Base-by-base conservation (phyloP, 2,329 filamentous ascomycete genomes). In the Pseudocercospora crystallina region DNA sequence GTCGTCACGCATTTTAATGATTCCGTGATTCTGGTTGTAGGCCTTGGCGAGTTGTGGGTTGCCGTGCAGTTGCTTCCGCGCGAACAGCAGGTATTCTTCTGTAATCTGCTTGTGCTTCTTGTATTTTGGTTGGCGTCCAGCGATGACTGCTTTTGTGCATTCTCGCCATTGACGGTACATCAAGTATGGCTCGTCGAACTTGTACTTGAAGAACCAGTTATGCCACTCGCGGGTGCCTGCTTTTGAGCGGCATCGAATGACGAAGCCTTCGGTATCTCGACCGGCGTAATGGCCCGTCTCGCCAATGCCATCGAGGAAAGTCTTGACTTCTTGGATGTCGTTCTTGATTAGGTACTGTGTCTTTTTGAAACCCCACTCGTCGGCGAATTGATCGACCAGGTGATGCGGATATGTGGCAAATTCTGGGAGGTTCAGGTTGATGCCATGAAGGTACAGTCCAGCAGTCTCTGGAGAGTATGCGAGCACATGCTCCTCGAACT, bases 141-240 rank as follows among this genome's bases (percentile, higher is more conserved):
- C 66, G 60, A 99, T 96, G 50, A 97, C 72, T 5, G 89, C 81
- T 70, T 96, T 97, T 36, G 94, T 99, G 68, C 89, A 95, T 73
- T 99, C 94, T 56, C 94, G 85, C 94, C 94, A 99, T 74, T 99
- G 94, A 17, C 94, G 85, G 73, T 97, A 99, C 90, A 99, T 95
- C 54, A 99, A 76, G 68, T 99, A 99, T 0, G 94, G 94, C 73
- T 99, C 94, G 66, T 99, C 94, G 54, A 99, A 99, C 74, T 99
- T 99, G 81, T 91, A 99, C 73, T 99, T 99, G 84, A 99, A 99
- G 73, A 99, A 99, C 94, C 94, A 99, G 69, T 99, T 91, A n/a
- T 81, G 74, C 68, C 85, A 94, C 26, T 83, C 71, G 10, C 58
- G 50, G 12, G 61, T 64, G 26, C 63, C 58, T 12, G 64, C 63